These are phyloP conservation scores for Trichoderma semiorbis DNA, from an alignment of 2,329 filamentous ascomycete genomes.

Conservation along the genomic window DNA sequence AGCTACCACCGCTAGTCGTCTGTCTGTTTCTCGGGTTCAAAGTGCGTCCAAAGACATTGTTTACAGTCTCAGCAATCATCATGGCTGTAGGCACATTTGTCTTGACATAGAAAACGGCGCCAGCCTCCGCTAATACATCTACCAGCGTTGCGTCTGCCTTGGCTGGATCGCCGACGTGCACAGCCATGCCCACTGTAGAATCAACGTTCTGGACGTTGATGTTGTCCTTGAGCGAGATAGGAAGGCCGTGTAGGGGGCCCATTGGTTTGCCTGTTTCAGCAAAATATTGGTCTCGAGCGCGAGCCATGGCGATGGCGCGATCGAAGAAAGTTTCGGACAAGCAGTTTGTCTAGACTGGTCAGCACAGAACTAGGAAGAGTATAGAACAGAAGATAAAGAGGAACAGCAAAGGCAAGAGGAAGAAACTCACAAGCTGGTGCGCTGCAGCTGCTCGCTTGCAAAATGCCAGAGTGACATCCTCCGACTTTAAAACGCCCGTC, in stretches of 20 bases:
- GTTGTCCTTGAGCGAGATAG: conserved; percentile 67
- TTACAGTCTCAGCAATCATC: conserved; percentile 67
- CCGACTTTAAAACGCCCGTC: conserved; percentile 35
- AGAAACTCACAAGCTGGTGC: conserved; percentile 52
- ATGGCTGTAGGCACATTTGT: conserved; percentile 60
- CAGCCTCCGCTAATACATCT: conserved; percentile 42
- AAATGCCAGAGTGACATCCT: conserved; percentile 47
- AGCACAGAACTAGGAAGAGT: neutral
- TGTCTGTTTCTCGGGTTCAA: conserved; percentile 58
- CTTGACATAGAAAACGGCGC: conserved; percentile 55
- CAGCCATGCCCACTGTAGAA: conserved; percentile 61
- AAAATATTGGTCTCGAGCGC: conserved; percentile 48
- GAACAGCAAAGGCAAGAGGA: neutral
- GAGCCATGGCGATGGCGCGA: conserved; percentile 47
- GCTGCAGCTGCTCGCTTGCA: conserved; percentile 53
- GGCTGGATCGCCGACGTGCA: conserved; percentile 57
- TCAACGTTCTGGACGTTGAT: conserved; percentile 61
- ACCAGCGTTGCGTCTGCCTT: conserved; percentile 39
- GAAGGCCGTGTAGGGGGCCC: conserved; percentile 65
- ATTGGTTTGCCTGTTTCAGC: conserved; percentile 42
- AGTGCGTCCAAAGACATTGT: conserved; percentile 62
- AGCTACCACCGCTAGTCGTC: conserved; percentile 61
- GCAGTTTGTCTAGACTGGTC: conserved; percentile 42
- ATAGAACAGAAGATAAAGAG: too few relatives aligned
- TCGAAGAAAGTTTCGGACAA: conserved; percentile 54